phyloP scores from a whole-genome alignment of 1,139 yeast genomes.

The Meyerozyma athensensis region DNA sequence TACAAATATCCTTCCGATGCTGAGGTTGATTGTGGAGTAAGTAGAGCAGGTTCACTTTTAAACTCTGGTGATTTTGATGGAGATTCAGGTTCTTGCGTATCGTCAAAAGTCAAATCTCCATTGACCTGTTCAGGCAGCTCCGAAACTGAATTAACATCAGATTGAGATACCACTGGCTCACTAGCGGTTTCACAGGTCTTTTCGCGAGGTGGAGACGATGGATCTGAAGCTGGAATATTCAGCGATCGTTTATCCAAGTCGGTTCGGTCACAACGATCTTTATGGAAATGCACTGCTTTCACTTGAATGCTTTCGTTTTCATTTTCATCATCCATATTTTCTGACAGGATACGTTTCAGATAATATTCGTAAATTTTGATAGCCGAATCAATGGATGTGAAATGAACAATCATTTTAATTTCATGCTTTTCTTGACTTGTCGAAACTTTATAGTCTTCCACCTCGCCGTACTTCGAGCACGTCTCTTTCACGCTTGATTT shows the following conservation, averaged over 20 bases:
- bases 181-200: not conserved
- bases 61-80: constrained; percentile 1
- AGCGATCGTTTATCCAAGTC: constrained; percentile 2
- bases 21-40: not conserved
- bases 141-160: not conserved
- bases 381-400: constrained; percentile 38
- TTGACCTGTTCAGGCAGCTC: not conserved
- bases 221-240: not conserved
- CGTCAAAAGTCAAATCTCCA: constrained; percentile 1
- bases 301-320: constrained; percentile 10
- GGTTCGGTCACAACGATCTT: constrained; percentile 21
- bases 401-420: constrained; percentile 25
- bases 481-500: constrained; percentile 14
- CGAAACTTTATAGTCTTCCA: constrained; percentile 25
- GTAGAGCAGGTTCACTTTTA: not conserved
- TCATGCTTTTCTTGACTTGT: not conserved
- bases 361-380: constrained; percentile 34
- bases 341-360: constrained; percentile 21
- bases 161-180: not conserved
- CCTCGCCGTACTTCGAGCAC: constrained; percentile 31
- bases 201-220: not conserved
- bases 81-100: not conserved
- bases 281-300: constrained; percentile 21
- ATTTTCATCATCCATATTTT: constrained; percentile 18
- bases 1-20: not conserved